Evolutionary conservation across 2,329 filamentous ascomycete genomes (phyloP).

Genomic region (Sclerotinia minor): DNA sequence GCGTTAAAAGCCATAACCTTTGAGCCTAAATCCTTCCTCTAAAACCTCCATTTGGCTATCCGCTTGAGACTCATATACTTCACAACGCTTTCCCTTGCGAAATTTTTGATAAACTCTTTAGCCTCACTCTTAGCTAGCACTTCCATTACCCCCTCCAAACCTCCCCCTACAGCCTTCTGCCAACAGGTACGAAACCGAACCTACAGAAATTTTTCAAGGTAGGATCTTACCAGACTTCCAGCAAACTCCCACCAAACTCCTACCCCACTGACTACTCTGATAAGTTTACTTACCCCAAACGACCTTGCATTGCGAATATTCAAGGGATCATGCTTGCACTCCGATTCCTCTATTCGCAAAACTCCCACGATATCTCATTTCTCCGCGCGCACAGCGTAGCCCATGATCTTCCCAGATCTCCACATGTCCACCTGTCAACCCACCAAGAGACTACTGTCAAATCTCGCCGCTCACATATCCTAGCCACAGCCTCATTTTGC

Average conservation of each 20-base stretch:
- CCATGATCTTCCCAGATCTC: background rate
- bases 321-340: constrained; percentile 2
- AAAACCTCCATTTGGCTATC: background rate
- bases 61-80: background rate
- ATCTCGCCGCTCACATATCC: background rate
- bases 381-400: background rate
- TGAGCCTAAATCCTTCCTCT: background rate
- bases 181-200: too few species aligned
- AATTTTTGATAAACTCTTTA: background rate
- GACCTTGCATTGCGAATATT: background rate
- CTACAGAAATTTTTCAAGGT: too few species aligned
- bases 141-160: background rate
- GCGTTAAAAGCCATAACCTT: too few species aligned
- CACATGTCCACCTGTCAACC: background rate
- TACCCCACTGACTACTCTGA: background rate
- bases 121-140: background rate
- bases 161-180: background rate
- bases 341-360: background rate
- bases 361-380: too few species aligned
- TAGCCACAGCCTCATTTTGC: background rate
- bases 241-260: background rate
- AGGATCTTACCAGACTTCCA: background rate
- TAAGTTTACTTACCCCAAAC: background rate
- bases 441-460: background rate
- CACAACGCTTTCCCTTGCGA: background rate